Percentiles rank a stretch among this genome's conserved stretches.
phyloP scores from a whole-genome alignment of 1,284 basidiomycete genomes.

The Waitea zeae region DNA sequence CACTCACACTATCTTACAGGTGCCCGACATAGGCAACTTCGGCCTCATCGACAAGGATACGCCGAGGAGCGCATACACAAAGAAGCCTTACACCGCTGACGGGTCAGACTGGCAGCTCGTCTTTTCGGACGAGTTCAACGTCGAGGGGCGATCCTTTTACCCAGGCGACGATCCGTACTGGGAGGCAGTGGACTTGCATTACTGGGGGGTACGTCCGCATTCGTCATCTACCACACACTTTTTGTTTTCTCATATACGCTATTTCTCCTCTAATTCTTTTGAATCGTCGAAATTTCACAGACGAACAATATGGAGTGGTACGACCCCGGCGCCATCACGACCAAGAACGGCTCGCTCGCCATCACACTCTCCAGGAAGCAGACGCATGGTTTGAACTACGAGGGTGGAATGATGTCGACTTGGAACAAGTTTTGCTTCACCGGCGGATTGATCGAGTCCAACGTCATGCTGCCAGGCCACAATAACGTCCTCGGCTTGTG shows the following conservation, averaged over 20 bases:
- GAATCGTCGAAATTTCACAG: slow-evolving; percentile 13
- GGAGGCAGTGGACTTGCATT: slow-evolving; percentile 45
- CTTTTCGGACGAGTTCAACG: slow-evolving; percentile 41
- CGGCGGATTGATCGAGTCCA: slow-evolving; percentile 26
- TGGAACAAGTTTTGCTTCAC: slow-evolving; percentile 48
- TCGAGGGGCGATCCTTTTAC: slow-evolving; percentile 28
- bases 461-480: slow-evolving; percentile 16
- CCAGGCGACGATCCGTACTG: slow-evolving; percentile 27
- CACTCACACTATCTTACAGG: too few relatives aligned
- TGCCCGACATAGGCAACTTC: slow-evolving; percentile 19
- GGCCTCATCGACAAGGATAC: slow-evolving; percentile 34
- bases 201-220: slow-evolving; percentile 21
- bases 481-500: slow-evolving; percentile 29
- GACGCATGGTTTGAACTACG: slow-evolving; percentile 43
- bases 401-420: slow-evolving; percentile 15
- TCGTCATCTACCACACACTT: neutral
- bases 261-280: too few relatives aligned
- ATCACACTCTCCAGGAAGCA: slow-evolving; percentile 30
- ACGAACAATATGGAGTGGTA: slow-evolving; percentile 37
- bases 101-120: slow-evolving; percentile 21
- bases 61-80: slow-evolving; percentile 22
- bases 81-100: slow-evolving; percentile 18
- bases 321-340: slow-evolving; percentile 48
- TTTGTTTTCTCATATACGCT: neutral
- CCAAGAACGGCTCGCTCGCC: slow-evolving; percentile 39